Percentiles rank a stretch among this genome's conserved stretches.
Conservation (phyloP, 2,329 filamentous ascomycete genomes). For the Calonectria leucothoes region DNA sequence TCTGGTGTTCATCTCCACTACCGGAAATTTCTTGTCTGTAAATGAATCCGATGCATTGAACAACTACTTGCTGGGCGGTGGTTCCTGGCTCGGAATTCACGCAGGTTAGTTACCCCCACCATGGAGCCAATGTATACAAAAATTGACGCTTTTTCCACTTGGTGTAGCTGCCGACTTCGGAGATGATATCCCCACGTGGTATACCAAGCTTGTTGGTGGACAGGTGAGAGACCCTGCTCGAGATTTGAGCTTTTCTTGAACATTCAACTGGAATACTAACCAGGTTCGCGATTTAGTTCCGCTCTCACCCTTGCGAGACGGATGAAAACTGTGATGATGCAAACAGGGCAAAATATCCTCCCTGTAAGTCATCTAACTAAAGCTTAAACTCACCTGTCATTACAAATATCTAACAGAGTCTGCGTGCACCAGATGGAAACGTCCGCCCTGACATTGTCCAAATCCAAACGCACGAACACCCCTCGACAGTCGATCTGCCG, state of each 20-base stretch:
- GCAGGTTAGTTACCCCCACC: background rate
- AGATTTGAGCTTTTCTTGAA: background rate
- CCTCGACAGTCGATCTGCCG: background rate
- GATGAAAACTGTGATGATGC: background rate
- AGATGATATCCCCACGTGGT: background rate
- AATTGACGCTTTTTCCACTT: background rate
- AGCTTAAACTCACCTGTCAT: fast-evolving
- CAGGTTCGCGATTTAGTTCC: background rate
- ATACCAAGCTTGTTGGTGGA: background rate
- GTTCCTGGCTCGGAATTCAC: background rate
- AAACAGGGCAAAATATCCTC: background rate
- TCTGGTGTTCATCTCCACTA: background rate
- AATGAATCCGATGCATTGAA: background rate
- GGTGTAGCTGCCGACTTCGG: background rate
- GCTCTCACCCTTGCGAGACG: background rate
- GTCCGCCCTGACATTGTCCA: background rate
- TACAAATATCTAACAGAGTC: background rate
- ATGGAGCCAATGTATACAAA: no score
- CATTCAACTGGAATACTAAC: background rate
- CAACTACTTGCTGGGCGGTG: background rate
- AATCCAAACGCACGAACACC: background rate
- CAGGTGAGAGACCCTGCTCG: background rate
- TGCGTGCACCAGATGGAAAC: background rate
- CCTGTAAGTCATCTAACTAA: background rate
- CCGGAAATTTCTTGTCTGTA: background rate